A percentile compares a stretch with the other conserved stretches of the same genome.
phyloP scores from a whole-genome alignment of 176 grass and related monocot species.

The Tillandsia fasciculata region DNA sequence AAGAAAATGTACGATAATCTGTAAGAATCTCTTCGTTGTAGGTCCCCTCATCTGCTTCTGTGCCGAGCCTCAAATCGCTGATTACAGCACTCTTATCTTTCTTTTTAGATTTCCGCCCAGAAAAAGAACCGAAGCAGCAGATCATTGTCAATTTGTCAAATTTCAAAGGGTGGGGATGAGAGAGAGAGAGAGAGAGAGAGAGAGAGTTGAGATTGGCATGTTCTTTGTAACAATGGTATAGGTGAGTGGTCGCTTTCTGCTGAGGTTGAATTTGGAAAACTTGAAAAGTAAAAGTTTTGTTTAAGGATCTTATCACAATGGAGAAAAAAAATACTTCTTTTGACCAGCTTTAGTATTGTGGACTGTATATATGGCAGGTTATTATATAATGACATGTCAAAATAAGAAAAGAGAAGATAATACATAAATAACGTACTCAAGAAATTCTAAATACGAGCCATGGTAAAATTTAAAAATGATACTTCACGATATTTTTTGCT shows the following conservation, averaged over 20 bases:
- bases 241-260: not conserved
- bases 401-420: too few species aligned
- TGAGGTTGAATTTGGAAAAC: not conserved
- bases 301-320: not conserved
- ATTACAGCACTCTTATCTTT: not conserved
- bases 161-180: not conserved
- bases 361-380: too few species aligned
- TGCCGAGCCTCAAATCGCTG: not conserved
- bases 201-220: not conserved
- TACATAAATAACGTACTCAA: too few species aligned
- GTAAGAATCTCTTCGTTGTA: constrained; percentile 27
- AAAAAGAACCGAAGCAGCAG: constrained; percentile 23
- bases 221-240: not conserved
- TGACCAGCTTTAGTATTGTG: not conserved
- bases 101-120: not conserved
- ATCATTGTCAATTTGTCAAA: constrained; percentile 1
- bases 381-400: too few species aligned
- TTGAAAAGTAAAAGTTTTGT: not conserved
- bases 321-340: not conserved
- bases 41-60: not conserved
- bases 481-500: too few species aligned
- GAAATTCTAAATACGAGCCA: too few species aligned
- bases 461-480: too few species aligned
- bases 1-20: constrained; percentile 28
- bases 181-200: not conserved